phyloP scores from a whole-genome alignment of 805 yeast species.

The Ogataea methanolica region DNA sequence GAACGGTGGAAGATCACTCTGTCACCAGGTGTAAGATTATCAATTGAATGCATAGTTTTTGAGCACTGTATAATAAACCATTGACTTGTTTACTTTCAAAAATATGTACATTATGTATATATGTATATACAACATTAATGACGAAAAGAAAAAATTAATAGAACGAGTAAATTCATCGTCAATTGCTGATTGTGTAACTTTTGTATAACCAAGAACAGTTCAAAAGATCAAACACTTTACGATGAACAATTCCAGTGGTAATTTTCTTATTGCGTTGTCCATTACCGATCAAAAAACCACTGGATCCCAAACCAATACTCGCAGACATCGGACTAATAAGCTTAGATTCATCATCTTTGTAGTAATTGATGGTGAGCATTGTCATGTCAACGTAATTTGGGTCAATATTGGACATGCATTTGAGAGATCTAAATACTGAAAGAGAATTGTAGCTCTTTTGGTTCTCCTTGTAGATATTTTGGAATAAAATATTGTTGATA shows the following conservation, averaged over 20 bases:
- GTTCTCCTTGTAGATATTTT: slow-evolving; percentile 17
- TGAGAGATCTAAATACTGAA: not conserved
- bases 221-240: slow-evolving; percentile 28
- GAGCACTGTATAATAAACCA: no score
- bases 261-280: slow-evolving; percentile 13
- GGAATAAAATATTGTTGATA: slow-evolving; percentile 17
- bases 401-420: not conserved
- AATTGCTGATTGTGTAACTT: slow-evolving; percentile 11
- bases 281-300: not conserved
- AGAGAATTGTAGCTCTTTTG: slow-evolving; percentile 2
- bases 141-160: not conserved
- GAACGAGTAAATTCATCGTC: not conserved
- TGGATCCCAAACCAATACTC: not conserved
- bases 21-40: slow-evolving; percentile 64
- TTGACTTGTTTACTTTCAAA: no score
- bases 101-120: not conserved
- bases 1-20: slow-evolving; percentile 64
- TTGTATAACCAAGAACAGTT: slow-evolving; percentile 15
- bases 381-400: slow-evolving; percentile 22
- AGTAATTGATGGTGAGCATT: slow-evolving; percentile 20
- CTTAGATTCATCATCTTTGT: slow-evolving; percentile 20
- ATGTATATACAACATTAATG: not conserved
- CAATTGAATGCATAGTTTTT: slow-evolving; percentile 18
- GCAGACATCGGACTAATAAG: slow-evolving; percentile 5
- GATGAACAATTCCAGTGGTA: slow-evolving; percentile 24